These are phyloP conservation scores for Dittrichia graveolens DNA, from an alignment of 129 eudicot genomes.

Conservation along the genomic window DNA sequence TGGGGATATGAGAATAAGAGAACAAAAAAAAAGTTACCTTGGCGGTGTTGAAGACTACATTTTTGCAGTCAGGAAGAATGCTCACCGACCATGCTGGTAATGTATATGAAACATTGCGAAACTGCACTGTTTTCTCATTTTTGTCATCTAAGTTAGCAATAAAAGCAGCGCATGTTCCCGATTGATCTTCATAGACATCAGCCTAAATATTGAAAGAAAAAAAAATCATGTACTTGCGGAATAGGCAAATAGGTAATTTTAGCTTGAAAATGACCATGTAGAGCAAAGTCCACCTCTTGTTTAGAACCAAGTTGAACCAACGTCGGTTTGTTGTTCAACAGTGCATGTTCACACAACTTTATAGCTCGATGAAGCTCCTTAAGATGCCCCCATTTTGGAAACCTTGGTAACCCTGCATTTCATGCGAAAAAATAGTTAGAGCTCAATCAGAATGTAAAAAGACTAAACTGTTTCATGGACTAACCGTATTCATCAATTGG, in stretches of 20 bases:
- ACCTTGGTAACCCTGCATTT: constrained; percentile 75
- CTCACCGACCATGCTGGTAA: constrained; percentile 99
- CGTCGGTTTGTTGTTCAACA: constrained; percentile 62
- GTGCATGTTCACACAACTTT: constrained; percentile 69
- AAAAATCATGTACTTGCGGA: not conserved
- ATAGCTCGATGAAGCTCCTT: constrained; percentile 92
- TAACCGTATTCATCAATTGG: constrained; percentile 96
- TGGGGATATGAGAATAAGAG: not conserved
- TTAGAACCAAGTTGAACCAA: constrained; percentile 62
- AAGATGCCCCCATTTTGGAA: constrained; percentile 97
- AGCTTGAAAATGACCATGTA: not conserved
- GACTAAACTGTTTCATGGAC: constrained; percentile 18
- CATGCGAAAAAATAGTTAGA: constrained; percentile 26
- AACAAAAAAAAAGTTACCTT: constrained; percentile 54
- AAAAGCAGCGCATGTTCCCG: constrained; percentile 87
- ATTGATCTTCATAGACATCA: constrained; percentile 67
- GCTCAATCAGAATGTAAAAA: not conserved
- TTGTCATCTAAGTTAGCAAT: constrained; percentile 83
- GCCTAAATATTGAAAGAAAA: constrained; percentile 48
- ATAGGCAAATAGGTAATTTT: constrained; percentile 21
- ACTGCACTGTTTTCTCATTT: constrained; percentile 59
- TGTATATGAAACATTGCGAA: constrained; percentile 64
- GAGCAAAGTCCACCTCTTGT: constrained; percentile 57
- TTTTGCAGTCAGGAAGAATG: constrained; percentile 98
- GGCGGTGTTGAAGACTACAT: constrained; percentile 86